These are phyloP conservation scores for Nadsonia commutata DNA, from an alignment of 1,139 yeast genomes.

Conservation along the genomic window DNA sequence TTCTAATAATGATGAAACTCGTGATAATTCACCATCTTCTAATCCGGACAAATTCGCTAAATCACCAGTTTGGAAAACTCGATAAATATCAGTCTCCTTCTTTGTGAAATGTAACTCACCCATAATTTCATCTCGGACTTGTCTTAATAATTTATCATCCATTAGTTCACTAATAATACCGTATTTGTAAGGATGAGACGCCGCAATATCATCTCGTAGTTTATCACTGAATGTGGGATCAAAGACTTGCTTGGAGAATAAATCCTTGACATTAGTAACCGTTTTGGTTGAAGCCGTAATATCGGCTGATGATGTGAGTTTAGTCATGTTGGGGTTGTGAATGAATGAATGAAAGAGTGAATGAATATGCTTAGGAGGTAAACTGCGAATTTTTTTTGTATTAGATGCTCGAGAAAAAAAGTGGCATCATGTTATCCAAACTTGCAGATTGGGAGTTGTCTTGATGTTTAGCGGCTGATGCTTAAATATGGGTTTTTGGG, in stretches of 20 bases:
- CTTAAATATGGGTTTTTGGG: too few relatives aligned
- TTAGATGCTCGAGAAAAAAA: too few relatives aligned
- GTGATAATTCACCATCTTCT: slow-evolving; percentile 55
- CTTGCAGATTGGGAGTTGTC: too few relatives aligned
- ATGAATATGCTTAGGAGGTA: too few relatives aligned
- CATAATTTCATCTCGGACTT: slow-evolving; percentile 74
- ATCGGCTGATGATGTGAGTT: neutral
- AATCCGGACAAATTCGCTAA: slow-evolving; percentile 84
- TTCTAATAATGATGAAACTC: slow-evolving; percentile 60
- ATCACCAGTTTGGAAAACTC: slow-evolving; percentile 90
- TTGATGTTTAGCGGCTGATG: too few relatives aligned
- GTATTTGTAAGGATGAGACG: slow-evolving; percentile 74
- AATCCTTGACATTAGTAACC: neutral
- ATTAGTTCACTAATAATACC: slow-evolving; percentile 66
- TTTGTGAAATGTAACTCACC: slow-evolving; percentile 76
- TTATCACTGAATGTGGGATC: slow-evolving; percentile 1
- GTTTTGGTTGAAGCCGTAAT: slow-evolving; percentile 6
- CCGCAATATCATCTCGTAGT: slow-evolving; percentile 16
- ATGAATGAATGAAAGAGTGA: too few relatives aligned
- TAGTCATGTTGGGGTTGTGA: too few relatives aligned
- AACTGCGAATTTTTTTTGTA: too few relatives aligned
- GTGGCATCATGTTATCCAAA: too few relatives aligned
- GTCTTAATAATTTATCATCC: slow-evolving; percentile 59
- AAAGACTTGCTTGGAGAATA: slow-evolving; percentile 16
- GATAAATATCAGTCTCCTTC: slow-evolving; percentile 94